Conservation (phyloP, 2,329 filamentous ascomycete species). For the Ophiostoma fasciatum region DNA sequence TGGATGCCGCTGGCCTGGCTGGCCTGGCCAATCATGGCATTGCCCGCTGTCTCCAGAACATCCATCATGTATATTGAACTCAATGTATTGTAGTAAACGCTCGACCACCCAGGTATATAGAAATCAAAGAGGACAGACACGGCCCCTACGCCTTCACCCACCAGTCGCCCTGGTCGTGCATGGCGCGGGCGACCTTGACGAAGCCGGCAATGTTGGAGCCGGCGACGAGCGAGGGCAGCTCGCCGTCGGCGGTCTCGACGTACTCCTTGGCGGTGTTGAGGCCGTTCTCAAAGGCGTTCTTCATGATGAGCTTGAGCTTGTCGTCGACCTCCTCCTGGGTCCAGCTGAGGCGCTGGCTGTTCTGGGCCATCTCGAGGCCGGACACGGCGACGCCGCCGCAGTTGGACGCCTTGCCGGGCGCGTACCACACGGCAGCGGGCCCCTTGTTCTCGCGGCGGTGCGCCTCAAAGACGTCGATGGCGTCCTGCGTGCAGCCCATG, state of each 20-base stretch:
- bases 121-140: too few relatives aligned
- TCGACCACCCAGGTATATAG: too few relatives aligned
- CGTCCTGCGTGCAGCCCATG: constrained; percentile 96
- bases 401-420: constrained; percentile 92
- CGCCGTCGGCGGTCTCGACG: constrained; percentile 60
- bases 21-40: too few relatives aligned
- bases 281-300: constrained; percentile 80
- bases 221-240: constrained; percentile 79
- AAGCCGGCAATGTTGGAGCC: constrained; percentile 97
- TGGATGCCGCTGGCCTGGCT: too few relatives aligned
- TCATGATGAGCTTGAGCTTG: constrained; percentile 90
- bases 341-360: constrained; percentile 75
- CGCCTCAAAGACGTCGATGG: constrained; percentile 84
- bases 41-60: too few relatives aligned
- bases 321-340: constrained; percentile 77
- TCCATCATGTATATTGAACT: too few relatives aligned
- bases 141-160: constrained; percentile 29
- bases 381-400: constrained; percentile 95
- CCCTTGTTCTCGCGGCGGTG: constrained; percentile 54
- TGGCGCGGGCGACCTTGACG: constrained; percentile 86
- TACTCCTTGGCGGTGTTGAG: constrained; percentile 83
- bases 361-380: constrained; percentile 98
- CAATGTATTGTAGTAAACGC: neutral
- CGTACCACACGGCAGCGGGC: constrained; percentile 70
- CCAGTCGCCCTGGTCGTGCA: constrained; percentile 97